phyloP scores from a whole-genome alignment of 208 protist species.

The Crithidia fasciculata region DNA sequence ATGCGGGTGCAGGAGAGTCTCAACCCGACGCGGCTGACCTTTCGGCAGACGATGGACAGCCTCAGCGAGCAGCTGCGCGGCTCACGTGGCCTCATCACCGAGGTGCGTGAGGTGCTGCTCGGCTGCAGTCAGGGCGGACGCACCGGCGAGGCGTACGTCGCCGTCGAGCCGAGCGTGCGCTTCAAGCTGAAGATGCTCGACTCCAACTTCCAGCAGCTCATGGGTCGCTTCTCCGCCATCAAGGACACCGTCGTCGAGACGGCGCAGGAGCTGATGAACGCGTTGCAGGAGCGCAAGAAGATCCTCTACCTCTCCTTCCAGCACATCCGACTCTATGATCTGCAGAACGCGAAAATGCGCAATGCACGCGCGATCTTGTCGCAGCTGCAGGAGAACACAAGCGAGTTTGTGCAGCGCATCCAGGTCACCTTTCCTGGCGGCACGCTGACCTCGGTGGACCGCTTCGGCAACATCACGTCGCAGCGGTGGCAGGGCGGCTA shows the following conservation, averaged over 20 bases:
- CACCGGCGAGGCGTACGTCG: constrained; percentile 74
- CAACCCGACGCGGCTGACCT: constrained; percentile 75
- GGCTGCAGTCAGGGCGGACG: constrained; percentile 44
- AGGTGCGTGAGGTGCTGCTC: constrained; percentile 74
- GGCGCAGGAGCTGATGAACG: constrained; percentile 85
- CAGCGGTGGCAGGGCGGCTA: constrained; percentile 88
- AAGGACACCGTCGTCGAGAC: constrained; percentile 88
- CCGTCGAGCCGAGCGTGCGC: constrained; percentile 84
- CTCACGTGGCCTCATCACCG: constrained; percentile 76
- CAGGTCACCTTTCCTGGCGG: constrained; percentile 80
- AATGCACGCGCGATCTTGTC: constrained; percentile 68
- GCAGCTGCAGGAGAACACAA: constrained; percentile 71
- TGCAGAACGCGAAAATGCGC: constrained; percentile 88
- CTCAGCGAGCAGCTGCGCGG: constrained; percentile 82
- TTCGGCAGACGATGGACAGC: constrained; percentile 92
- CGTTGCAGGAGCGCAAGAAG: constrained; percentile 90
- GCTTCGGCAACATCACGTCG: constrained; percentile 83
- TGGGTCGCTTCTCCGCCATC: constrained; percentile 82
- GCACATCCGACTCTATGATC: constrained; percentile 92
- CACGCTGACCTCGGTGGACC: constrained; percentile 83
- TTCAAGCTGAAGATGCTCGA: constrained; percentile 92
- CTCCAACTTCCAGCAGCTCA: constrained; percentile 89
- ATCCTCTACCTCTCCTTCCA: constrained; percentile 92
- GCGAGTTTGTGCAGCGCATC: constrained; percentile 67
- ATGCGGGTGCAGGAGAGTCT: constrained; percentile 84